phyloP scores from a whole-genome alignment of 768 basidiomycete genomes.

The Hericium rajendrae region DNA sequence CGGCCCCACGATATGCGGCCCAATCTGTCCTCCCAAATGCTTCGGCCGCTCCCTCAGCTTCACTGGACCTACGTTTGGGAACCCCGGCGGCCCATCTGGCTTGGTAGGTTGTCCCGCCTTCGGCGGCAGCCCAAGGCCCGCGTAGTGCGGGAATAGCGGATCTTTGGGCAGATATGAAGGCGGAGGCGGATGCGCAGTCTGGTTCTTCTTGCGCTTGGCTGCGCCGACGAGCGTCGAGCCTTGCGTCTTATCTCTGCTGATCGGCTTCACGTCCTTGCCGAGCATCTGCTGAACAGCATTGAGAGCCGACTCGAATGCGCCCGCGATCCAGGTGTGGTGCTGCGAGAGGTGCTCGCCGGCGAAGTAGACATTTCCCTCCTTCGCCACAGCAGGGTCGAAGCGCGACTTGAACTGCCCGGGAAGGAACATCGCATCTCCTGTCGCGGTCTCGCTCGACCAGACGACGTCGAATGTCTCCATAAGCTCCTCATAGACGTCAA shows the following conservation, averaged over 20 bases:
- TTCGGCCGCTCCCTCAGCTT: not conserved
- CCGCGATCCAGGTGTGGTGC: slow-evolving; percentile 22
- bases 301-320: slow-evolving; percentile 14
- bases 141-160: not conserved
- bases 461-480: slow-evolving; percentile 11
- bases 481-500: not conserved
- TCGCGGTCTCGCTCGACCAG: slow-evolving; percentile 18
- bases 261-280: not conserved
- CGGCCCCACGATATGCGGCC: not conserved
- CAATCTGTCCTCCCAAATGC: not conserved
- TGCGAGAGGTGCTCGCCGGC: slow-evolving; percentile 20
- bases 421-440: slow-evolving; percentile 22
- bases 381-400: slow-evolving; percentile 16
- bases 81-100: no score
- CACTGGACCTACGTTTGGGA: no score
- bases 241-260: not conserved
- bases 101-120: not conserved
- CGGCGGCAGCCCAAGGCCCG: not conserved
- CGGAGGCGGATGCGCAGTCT: not conserved
- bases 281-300: slow-evolving; percentile 5
- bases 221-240: not conserved
- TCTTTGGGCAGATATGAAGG: not conserved
- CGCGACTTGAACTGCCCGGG: slow-evolving; percentile 18
- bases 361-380: slow-evolving; percentile 14
- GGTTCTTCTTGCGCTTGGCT: not conserved